Evolutionary conservation across 805 yeast species (phyloP).

Genomic region (Metschnikowia vanudenii): DNA sequence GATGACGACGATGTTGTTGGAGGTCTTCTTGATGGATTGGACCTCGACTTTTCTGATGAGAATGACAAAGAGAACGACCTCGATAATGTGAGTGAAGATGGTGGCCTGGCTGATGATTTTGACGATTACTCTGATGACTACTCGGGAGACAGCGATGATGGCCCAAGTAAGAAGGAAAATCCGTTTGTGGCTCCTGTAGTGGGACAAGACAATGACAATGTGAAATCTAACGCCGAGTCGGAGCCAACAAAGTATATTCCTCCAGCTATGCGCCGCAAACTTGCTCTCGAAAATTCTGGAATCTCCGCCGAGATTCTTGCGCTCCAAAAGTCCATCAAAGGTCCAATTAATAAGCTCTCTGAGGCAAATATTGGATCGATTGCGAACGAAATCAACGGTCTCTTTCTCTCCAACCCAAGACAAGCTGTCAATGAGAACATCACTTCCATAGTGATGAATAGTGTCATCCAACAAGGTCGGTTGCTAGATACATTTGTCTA

Average conservation of each 20-base stretch:
- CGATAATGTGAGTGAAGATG: constrained; percentile 15
- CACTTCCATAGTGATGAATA: constrained; percentile 60
- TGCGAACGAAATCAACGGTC: constrained; percentile 60
- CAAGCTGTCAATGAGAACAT: constrained; percentile 74
- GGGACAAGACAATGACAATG: constrained; percentile 9
- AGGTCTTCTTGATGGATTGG: constrained; percentile 79
- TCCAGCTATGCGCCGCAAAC: constrained; percentile 71
- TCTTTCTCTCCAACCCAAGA: constrained; percentile 69
- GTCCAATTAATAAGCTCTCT: constrained; percentile 83
- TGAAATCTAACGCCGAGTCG: constrained; percentile 11
- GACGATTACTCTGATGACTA: constrained; percentile 14
- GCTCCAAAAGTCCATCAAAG: constrained; percentile 66
- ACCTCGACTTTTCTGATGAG: constrained; percentile 41
- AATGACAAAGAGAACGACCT: constrained; percentile 16
- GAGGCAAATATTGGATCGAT: constrained; percentile 78
- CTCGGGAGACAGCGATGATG: constrained; percentile 24
- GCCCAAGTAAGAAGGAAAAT: constrained; percentile 52
- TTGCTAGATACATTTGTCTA: constrained; percentile 76
- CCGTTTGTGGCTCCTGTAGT: constrained; percentile 24
- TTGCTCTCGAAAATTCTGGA: constrained; percentile 40
- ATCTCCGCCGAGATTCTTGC: constrained; percentile 40
- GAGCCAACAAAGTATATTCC: constrained; percentile 64
- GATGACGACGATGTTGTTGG: constrained; percentile 77
- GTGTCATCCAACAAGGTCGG: constrained; percentile 60
- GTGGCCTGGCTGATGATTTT: constrained; percentile 9